These are phyloP conservation scores for Rubroboletus satanas DNA, from an alignment of 768 basidiomycete species.

Conservation along the genomic window DNA sequence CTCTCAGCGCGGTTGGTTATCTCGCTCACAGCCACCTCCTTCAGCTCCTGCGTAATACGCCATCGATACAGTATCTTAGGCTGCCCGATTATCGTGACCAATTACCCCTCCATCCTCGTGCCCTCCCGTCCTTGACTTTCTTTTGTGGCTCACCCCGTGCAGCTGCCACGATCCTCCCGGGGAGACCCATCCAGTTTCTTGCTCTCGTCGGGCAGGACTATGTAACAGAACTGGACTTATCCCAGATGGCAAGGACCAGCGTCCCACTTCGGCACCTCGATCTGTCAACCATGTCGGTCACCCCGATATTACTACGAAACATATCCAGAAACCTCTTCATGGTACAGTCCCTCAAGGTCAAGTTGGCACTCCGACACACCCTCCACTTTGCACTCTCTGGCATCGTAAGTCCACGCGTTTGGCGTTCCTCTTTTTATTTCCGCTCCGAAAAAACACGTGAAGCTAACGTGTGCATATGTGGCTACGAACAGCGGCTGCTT, in stretches of 20 bases:
- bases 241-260: slow-evolving; percentile 44
- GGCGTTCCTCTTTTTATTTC: neutral
- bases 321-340: slow-evolving; percentile 49
- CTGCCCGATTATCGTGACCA: slow-evolving; percentile 43
- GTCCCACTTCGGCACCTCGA: slow-evolving; percentile 41
- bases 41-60: slow-evolving; percentile 41
- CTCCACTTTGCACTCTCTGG: slow-evolving; percentile 28
- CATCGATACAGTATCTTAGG: slow-evolving; percentile 43
- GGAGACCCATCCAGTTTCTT: slow-evolving; percentile 54
- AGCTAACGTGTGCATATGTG: neutral
- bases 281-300: slow-evolving; percentile 13
- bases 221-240: slow-evolving; percentile 50
- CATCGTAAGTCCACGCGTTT: neutral
- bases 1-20: slow-evolving; percentile 28
- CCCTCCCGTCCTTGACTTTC: slow-evolving; percentile 46
- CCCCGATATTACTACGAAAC: slow-evolving; percentile 44
- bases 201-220: slow-evolving; percentile 51
- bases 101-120: slow-evolving; percentile 39
- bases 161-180: slow-evolving; percentile 49
- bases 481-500: neutral
- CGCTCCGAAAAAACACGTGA: neutral
- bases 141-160: slow-evolving; percentile 60
- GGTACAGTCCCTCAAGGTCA: slow-evolving; percentile 50
- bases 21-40: slow-evolving; percentile 19
- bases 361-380: slow-evolving; percentile 34